These are phyloP conservation scores for Sicyos baderoa DNA, from an alignment of 306 rosid genomes.

Conservation along the genomic window DNA sequence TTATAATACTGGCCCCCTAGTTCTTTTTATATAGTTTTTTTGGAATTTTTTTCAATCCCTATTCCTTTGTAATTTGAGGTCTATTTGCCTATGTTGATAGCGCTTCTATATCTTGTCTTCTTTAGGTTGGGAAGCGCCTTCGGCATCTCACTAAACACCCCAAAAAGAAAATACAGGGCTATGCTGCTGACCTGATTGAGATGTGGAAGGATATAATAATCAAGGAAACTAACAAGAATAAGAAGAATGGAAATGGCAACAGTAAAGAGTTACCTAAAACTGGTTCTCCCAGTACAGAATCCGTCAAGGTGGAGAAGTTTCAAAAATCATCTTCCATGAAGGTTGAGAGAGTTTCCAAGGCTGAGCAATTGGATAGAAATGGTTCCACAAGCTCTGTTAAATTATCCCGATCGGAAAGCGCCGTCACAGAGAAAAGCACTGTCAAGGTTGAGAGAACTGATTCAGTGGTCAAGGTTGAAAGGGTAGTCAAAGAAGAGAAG, in stretches of 20 bases:
- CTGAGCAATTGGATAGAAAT: slow-evolving; percentile 45
- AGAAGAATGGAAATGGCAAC: slow-evolving; percentile 43
- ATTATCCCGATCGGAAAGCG: slow-evolving; percentile 19
- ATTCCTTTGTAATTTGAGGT: neutral
- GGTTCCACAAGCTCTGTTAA: slow-evolving; percentile 39
- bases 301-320: slow-evolving; percentile 58
- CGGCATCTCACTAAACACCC: slow-evolving; percentile 79
- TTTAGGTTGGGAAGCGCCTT: slow-evolving; percentile 84
- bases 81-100: neutral
- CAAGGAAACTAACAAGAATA: slow-evolving; percentile 63
- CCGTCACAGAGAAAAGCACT: slow-evolving; percentile 26
- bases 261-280: slow-evolving; percentile 31
- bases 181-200: slow-evolving; percentile 63
- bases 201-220: slow-evolving; percentile 77
- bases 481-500: slow-evolving; percentile 43
- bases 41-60: neutral
- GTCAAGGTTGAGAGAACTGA: slow-evolving; percentile 42
- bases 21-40: neutral
- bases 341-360: slow-evolving; percentile 48
- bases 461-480: slow-evolving; percentile 53
- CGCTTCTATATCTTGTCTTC: neutral
- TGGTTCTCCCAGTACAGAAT: slow-evolving; percentile 40
- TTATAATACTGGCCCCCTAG: too few relatives aligned
- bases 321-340: slow-evolving; percentile 48
- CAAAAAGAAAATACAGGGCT: slow-evolving; percentile 54